Conservation (phyloP, 192 early-diverging fungal genomes). For the Umbelopsis ramanniana region DNA sequence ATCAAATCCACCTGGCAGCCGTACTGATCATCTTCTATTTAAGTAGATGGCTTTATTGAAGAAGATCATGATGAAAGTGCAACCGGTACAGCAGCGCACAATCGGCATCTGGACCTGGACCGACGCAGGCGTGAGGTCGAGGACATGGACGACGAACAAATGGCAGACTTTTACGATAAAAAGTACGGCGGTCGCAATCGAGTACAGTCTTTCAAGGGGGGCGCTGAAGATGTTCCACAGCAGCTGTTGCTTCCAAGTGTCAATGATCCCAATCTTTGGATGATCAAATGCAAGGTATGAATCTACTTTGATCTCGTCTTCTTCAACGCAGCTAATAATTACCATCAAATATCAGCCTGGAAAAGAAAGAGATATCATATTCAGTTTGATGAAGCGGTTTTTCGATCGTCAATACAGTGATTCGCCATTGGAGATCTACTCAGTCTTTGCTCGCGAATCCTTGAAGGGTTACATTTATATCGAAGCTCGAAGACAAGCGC, state of each 20-base stretch:
- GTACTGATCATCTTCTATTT: neutral
- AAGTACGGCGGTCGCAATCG: conserved; percentile 71
- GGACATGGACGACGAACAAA: conserved; percentile 80
- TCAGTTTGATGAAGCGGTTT: conserved; percentile 75
- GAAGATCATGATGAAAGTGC: conserved; percentile 70
- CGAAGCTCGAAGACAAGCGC: conserved; percentile 78
- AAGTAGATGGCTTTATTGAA: conserved; percentile 70
- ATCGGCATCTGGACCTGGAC: conserved; percentile 75
- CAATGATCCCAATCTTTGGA: conserved; percentile 90
- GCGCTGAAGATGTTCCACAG: conserved; percentile 73
- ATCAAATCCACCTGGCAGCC: neutral
- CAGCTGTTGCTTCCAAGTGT: conserved; percentile 82
- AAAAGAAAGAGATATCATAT: conserved; percentile 87
- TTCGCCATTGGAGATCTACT: conserved; percentile 73
- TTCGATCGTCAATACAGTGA: conserved; percentile 68
- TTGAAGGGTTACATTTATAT: conserved; percentile 92
- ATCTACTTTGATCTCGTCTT: neutral
- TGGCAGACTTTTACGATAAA: conserved; percentile 75
- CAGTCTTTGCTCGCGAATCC: conserved; percentile 83
- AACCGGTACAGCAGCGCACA: conserved; percentile 63
- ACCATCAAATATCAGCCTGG: conserved; percentile 54
- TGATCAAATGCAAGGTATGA: conserved; percentile 75
- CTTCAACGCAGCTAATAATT: neutral
- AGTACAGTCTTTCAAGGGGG: conserved; percentile 48
- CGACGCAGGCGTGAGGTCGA: conserved; percentile 65